Evolutionary conservation across 169 alveolate species (phyloP).

Genomic region (Cryptosporidium muris): DNA sequence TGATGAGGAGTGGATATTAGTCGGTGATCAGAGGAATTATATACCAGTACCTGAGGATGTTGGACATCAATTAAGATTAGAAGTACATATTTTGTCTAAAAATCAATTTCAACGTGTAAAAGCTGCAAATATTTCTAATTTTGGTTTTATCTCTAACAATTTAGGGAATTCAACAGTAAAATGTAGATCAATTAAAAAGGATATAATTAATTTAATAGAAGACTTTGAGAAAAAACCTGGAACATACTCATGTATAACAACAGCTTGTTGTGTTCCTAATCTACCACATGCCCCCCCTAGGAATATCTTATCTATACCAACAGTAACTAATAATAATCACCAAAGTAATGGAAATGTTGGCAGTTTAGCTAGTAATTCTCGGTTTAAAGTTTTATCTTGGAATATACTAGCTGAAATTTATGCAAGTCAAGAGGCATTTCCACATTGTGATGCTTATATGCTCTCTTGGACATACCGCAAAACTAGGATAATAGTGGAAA

Average conservation of each 20-base stretch:
- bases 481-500: conserved; percentile 80
- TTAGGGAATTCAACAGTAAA: background rate
- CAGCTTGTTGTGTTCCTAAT: conserved; percentile 79
- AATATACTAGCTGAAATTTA: conserved; percentile 81
- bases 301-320: conserved; percentile 41
- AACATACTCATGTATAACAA: conserved; percentile 74
- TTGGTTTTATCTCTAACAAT: background rate
- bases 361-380: conserved; percentile 9
- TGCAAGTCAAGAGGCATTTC: conserved; percentile 81
- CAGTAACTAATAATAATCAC: background rate
- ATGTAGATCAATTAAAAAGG: background rate
- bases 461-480: conserved; percentile 82
- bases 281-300: conserved; percentile 72
- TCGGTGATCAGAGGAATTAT: conserved; percentile 76
- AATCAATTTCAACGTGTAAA: too few species aligned
- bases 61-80: conserved; percentile 79
- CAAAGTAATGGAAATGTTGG: background rate
- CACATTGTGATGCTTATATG: conserved; percentile 84
- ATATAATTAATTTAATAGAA: background rate
- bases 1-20: conserved; percentile 76
- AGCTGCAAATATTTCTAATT: conserved; percentile 17
- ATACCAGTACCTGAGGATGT: conserved; percentile 78
- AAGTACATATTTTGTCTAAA: conserved; percentile 74
- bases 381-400: conserved; percentile 80
- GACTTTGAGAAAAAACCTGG: conserved; percentile 61